Percentiles rank a stretch among this genome's conserved stretches.
Conservation (phyloP, 257 asterid genomes). For the Misopates orontium region DNA sequence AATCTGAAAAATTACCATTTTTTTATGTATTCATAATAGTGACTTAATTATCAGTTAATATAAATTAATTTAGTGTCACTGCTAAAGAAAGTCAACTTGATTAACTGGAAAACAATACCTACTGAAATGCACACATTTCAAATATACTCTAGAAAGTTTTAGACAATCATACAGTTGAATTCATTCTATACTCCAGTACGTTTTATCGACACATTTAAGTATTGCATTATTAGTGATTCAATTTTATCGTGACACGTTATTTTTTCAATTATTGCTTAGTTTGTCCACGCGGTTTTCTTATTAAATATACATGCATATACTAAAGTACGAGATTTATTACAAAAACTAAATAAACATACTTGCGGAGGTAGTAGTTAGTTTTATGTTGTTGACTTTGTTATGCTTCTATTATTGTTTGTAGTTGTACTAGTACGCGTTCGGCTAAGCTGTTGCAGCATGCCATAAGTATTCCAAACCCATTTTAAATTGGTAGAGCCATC, state of each 20-base stretch:
- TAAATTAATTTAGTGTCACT: too few species aligned
- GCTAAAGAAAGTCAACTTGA: too few species aligned
- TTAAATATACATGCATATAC: background rate
- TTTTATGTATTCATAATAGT: too few species aligned
- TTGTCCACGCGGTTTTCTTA: background rate
- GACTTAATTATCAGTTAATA: too few species aligned
- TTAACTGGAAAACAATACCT: too few species aligned
- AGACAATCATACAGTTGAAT: slow-evolving; percentile 27
- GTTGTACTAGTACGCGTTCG: too few species aligned
- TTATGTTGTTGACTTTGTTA: slow-evolving; percentile 8
- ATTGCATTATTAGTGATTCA: slow-evolving; percentile 27
- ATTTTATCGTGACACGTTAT: slow-evolving; percentile 28
- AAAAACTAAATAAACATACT: background rate
- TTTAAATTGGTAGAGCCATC: slow-evolving; percentile 16
- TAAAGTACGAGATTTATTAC: slow-evolving; percentile 13
- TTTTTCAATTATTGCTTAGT: slow-evolving; percentile 39
- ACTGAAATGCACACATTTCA: slow-evolving; percentile 3
- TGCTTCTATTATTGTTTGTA: slow-evolving; percentile 27
- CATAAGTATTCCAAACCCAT: slow-evolving; percentile 23
- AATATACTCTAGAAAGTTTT: slow-evolving; percentile 12
- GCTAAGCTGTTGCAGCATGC: slow-evolving; percentile 16
- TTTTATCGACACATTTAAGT: slow-evolving; percentile 4
- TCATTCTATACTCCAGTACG: slow-evolving; percentile 33
- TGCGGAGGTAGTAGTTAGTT: background rate
- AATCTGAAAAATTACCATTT: too few species aligned